Base-by-base conservation (phyloP, 345 rosid genomes). In the Eucalyptus viminalis region DNA sequence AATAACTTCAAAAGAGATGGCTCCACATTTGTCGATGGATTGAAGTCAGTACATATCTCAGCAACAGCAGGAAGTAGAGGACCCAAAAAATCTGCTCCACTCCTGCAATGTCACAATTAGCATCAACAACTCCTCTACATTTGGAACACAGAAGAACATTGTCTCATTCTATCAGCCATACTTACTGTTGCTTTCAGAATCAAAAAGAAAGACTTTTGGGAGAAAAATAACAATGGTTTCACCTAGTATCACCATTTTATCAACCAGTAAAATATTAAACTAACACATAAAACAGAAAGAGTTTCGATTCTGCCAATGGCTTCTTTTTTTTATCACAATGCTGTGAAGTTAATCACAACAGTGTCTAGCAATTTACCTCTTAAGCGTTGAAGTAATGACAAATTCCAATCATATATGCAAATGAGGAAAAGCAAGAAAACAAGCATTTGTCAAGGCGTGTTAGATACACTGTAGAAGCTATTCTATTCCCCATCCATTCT, bases 41-140 rank as follows among this genome's bases (percentile, higher is more conserved):
- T 96, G 93, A 98, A 97, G 93, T 98, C 99, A 86, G 99, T 95
- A 90, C 99, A 97, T 91, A 98, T 95, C 94, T 96, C 99, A 87
- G 99, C 99, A 90, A 98, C 98, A 90, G 99, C 98, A 91, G 99
- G 98, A 91, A 98, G 98, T 86, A 98, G 93, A 87, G 99, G 99
- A 40, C 99, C 99, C 92, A 97, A 88, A 92, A 96, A 96, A 91
- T 97, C 99, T 89, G 99, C 98, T 93, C 99, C 99, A 92, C 99
- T 97, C 96, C 99, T 98, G 94, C 89, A 94, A 89, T 49, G 47
- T 45, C 56, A 69, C 54, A 62, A 72, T 29, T 60, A 87, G 17
- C 44, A 87, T 40, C 45, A 86, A 51, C 25, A 76, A 76, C 83
- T 76, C 25, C 83, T 37, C 27, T 76, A 76, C 47, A 76, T 76